Percentiles rank a stretch among this genome's conserved stretches.
Evolutionary conservation across 208 protist species (phyloP).

Genomic region (Trypanosomatidae sp.): DNA sequence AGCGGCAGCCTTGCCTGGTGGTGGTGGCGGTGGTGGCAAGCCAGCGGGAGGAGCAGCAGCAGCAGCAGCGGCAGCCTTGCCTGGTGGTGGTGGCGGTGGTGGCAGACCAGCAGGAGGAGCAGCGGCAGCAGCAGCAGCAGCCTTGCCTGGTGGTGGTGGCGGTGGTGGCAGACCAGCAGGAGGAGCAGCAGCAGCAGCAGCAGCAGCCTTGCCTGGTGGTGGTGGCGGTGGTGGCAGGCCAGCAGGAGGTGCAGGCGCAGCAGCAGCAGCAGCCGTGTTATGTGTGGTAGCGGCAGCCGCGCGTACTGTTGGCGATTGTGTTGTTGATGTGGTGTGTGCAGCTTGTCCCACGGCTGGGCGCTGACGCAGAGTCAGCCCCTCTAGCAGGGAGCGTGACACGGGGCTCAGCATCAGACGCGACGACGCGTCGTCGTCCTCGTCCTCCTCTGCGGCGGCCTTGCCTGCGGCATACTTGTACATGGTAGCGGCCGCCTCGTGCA

Average conservation of each 20-base stretch:
- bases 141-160: background rate
- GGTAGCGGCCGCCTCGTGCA: too few species aligned
- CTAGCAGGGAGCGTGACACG: too few species aligned
- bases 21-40: constrained; percentile 3
- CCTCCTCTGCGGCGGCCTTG: too few species aligned
- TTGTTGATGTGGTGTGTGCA: too few species aligned
- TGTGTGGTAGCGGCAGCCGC: background rate
- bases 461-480: too few species aligned
- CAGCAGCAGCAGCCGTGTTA: background rate
- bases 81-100: background rate
- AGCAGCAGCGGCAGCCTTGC: background rate
- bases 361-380: too few species aligned
- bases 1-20: background rate
- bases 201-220: constrained; percentile 1
- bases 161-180: constrained; percentile 1
- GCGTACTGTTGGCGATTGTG: too few species aligned
- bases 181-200: background rate
- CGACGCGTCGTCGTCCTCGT: too few species aligned
- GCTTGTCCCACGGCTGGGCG: too few species aligned
- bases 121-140: background rate
- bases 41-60: background rate
- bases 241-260: background rate
- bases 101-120: too few species aligned
- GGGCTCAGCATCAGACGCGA: too few species aligned
- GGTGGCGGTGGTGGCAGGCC: constrained; percentile 6